Conservation (phyloP, 495 filamentous ascomycete genomes). For the Xylaria scruposa region DNA sequence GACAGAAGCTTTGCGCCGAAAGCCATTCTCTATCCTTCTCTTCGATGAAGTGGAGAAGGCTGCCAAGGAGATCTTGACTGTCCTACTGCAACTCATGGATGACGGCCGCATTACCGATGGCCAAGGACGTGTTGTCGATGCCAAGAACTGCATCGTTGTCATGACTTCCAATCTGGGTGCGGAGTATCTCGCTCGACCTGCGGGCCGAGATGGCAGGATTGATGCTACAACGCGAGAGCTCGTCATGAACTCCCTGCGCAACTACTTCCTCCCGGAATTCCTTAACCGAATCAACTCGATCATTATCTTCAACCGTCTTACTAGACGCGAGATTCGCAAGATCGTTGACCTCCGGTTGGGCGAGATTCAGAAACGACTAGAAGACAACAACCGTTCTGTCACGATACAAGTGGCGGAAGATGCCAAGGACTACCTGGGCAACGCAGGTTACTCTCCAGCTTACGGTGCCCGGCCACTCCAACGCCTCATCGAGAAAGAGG, state of each 20-base stretch:
- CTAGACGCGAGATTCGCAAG: conserved; percentile 83
- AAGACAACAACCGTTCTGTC: conserved; percentile 81
- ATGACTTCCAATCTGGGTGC: conserved; percentile 98
- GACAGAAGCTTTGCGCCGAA: conserved; percentile 89
- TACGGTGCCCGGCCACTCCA: conserved; percentile 91
- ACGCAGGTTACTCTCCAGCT: conserved; percentile 87
- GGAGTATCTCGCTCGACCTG: conserved; percentile 84
- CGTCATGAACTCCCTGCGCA: conserved; percentile 85
- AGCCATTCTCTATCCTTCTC: conserved; percentile 95
- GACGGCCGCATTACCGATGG: conserved; percentile 98
- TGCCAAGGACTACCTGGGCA: conserved; percentile 89
- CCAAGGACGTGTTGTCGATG: conserved; percentile 92
- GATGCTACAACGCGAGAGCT: conserved; percentile 86
- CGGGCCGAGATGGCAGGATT: conserved; percentile 79
- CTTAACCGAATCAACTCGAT: conserved; percentile 93
- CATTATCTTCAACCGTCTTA: conserved; percentile 98
- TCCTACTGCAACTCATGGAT: conserved; percentile 97
- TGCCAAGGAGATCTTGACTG: conserved; percentile 95
- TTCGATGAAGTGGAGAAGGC: conserved; percentile 99
- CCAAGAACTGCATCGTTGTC: conserved; percentile 97
- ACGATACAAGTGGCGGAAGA: conserved; percentile 75
- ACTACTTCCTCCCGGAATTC: conserved; percentile 98
- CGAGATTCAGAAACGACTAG: conserved; percentile 90
- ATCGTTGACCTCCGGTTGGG: conserved; percentile 90
- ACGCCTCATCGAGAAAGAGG: conserved; percentile 92